Base-by-base conservation (phyloP, 192 early-diverging fungal species). In the Rhizophagus prolifer region DNA sequence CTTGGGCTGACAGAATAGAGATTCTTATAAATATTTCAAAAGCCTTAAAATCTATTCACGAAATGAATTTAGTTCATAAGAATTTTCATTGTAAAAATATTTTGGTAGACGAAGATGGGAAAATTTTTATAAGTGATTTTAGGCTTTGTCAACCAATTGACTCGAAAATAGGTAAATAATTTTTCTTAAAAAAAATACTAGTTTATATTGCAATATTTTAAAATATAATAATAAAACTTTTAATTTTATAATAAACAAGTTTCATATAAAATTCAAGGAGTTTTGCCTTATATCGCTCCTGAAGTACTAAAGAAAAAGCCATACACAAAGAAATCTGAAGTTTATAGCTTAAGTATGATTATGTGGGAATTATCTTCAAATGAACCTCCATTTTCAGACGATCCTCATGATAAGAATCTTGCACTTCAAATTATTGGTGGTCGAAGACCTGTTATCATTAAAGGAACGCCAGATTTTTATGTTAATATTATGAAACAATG, bases 211-310 rank as follows among this genome's bases (percentile, higher is more conserved):
- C 31, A 31, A 31, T 16, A 16, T 59, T 59, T 16, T 59, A 14
- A 19, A 19, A 4, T 23, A 23, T 1, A n/a, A 4, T 16, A 19
- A 59, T 59, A 34, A 34, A 34, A 34, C n/a, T 59, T 16, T n/a
- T 34, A 34, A 10, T 25, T 12, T 61, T 25, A n/a, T 12, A 9
- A 9, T 9, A 9, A 41, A 26, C n/a, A 61, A 61, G 26, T 0
- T 26, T n/a, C n/a, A 25, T 5, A 59, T 59, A 19, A 59, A 14
- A 75, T 81, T 3, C 54, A 73, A 5, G 83, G 83, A 25, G 79
- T 84, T 14, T 76, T 84, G 3, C 83, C 83, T n/a, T 84, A 84
- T 30, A 79, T 84, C n/a, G 81, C 83, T 0, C 83, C 83, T 0
- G 83, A 84, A 70, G 73, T 80, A 9, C 74, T 84, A 30, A 71